Base-by-base conservation (phyloP, 1,284 basidiomycete species). In the Chondrostereum purpureum region DNA sequence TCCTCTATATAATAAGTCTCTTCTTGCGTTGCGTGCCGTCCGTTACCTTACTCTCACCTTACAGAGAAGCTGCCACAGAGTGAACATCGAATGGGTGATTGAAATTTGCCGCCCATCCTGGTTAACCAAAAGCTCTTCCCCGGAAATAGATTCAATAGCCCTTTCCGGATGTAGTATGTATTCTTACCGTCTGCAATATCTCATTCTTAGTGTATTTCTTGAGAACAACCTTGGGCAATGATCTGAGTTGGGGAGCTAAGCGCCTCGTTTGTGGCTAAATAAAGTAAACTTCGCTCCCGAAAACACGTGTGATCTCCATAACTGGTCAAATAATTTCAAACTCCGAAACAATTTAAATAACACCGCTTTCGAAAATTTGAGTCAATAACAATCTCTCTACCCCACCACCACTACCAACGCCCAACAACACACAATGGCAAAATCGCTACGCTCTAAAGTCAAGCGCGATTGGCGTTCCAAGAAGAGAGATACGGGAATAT, bases 361-460 rank as follows among this genome's bases (percentile, higher is more conserved):
- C 27, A 31, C 27, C 27, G n/a, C 27, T 8, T 8, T n/a, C 8
- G n/a, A 31, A 31, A 8, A 8, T 31, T 31, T 31, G 27, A 31
- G 8, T 31, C 27, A 31, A 31, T 34, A 11, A 50, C 42, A 48
- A 56, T 53, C 48, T 59, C 38, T n/a, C n/a, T n/a, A n/a, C 46
- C 52, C 43, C 42, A 45, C 36, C 43, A 48, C 39, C 42, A 41
- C 49, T 12, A 41, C 33, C 39, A 50, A 43, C 33, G 18, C 8
- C 16, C 10, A 8, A 37, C 8, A 37, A 37, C n/a, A 51, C 49
- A 60, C 54, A 35, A 95, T 97, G 94, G 93, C 90, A 47, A 98
- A 97, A 73, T 93, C 91, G 35, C 78, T 87, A 43, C 80, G 93
- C 59, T 90, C 91, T 14, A 95, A 93, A 70, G 75, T 80, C 51